These are phyloP conservation scores for Acacia concinna DNA, from an alignment of 331 rosid genomes.

Conservation along the genomic window DNA sequence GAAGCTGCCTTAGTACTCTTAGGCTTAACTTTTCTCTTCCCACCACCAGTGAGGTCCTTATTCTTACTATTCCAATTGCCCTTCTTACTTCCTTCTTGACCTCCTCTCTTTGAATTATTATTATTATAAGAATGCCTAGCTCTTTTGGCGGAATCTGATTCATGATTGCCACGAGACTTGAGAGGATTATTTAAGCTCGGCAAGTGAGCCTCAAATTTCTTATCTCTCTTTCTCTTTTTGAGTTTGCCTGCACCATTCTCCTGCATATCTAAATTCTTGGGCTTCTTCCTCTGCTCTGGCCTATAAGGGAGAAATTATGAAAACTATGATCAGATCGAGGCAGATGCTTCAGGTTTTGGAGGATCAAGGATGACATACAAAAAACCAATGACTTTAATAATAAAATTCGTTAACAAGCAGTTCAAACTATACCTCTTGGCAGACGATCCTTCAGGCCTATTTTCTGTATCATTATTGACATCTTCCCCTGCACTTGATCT, in stretches of 20 bases:
- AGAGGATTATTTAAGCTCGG: conserved; percentile 22
- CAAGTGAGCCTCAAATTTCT: conserved; percentile 24
- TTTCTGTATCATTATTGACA: conserved; percentile 35
- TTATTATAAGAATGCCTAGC: conserved; percentile 37
- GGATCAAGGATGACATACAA: background rate
- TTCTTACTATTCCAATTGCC: conserved; percentile 26
- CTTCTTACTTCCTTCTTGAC: conserved; percentile 31
- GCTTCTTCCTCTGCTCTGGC: conserved; percentile 51
- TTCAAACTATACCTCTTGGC: conserved; percentile 50
- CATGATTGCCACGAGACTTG: conserved; percentile 29
- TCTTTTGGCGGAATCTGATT: conserved; percentile 36
- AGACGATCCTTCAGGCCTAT: conserved; percentile 45
- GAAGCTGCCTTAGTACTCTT: conserved; percentile 22
- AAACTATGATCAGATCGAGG: background rate
- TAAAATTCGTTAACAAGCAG: background rate
- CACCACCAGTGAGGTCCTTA: conserved; percentile 30
- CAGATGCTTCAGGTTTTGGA: conserved; percentile 4
- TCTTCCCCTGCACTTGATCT: conserved; percentile 48
- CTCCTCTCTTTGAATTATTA: conserved; percentile 32
- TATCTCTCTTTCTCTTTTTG: conserved; percentile 49
- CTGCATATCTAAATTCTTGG: conserved; percentile 30
- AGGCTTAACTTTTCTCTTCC: conserved; percentile 38
- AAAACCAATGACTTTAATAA: background rate
- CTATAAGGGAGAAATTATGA: conserved; percentile 30
- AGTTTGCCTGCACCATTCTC: conserved; percentile 35